Base-by-base conservation (phyloP, 345 rosid species). In the Heritiera littoralis region DNA sequence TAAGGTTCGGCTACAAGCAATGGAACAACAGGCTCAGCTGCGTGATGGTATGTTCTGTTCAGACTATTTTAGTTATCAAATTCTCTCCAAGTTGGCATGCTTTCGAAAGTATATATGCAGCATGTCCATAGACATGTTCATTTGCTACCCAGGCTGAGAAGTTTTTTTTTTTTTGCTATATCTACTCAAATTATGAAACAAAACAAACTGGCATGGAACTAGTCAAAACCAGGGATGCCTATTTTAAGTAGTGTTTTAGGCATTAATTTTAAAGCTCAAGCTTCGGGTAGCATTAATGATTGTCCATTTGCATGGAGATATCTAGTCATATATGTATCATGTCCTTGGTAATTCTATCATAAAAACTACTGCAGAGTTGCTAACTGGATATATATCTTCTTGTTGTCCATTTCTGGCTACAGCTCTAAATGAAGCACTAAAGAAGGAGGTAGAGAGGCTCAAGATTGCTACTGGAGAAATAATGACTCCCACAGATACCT, bases 381-480 rank as follows among this genome's bases (percentile, higher is more conserved):
- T 75, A 28, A 77, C 23, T 11, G 49, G 23, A 49, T 9, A 54
- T 72, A 72, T 38, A 52, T 56, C n/a, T 69, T 30, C 52, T 51
- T 14, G 64, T 78, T 77, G 76, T 49, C 60, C 72, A 6, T 74
- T 66, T 81, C 5, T 70, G 15, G 43, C 41, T 73, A 23, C 88
- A 95, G 95, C 94, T 80, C 78, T 93, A 80, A 95, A 91, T 78
- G 97, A 93, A 12, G 90, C 94, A 28, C 88, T 95, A 72, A 92
- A 89, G 89, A 93, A 92, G 85, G 99, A 95, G 90, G 93, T 95
- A 2, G 92, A 93, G 82, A 90, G 99, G 86, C 91, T 92, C 15
- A 93, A 90, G 77, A 48, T 88, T 45, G 89, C 89, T 32, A 93
- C 97, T 0, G 95, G 98, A 76, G 96, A 95, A 87, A 82, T 84